Conservation (phyloP, 768 basidiomycete genomes). For the Boletellus sp. region DNA sequence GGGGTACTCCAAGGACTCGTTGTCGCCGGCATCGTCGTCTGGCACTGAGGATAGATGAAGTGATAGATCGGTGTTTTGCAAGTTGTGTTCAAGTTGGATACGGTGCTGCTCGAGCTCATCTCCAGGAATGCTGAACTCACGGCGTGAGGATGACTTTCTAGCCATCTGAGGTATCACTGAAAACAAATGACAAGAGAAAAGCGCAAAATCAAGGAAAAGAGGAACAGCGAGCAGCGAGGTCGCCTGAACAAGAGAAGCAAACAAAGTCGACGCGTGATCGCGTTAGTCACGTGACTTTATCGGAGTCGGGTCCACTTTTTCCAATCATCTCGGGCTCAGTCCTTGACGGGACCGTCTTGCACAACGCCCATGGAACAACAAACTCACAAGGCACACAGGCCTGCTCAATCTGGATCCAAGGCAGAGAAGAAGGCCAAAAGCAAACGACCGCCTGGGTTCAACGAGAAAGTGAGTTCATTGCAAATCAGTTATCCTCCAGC, state of each 20-base stretch:
- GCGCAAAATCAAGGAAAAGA: constrained; percentile 12
- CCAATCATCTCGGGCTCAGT: background rate
- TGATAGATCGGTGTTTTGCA: constrained; percentile 69
- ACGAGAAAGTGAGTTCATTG: constrained; percentile 69
- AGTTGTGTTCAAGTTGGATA: constrained; percentile 74
- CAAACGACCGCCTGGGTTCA: constrained; percentile 72
- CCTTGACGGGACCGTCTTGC: constrained; percentile 2
- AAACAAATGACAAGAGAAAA: constrained; percentile 14
- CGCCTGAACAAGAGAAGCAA: constrained; percentile 5
- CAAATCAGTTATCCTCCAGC: background rate
- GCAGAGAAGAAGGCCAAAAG: constrained; percentile 74
- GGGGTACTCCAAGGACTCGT: constrained; percentile 63
- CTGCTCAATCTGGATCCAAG: constrained; percentile 67
- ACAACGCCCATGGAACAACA: constrained; percentile 59
- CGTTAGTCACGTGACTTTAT: constrained; percentile 30
- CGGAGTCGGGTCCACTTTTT: no score
- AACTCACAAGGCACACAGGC: constrained; percentile 80
- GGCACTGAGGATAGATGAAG: constrained; percentile 60
- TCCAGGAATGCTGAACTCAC: constrained; percentile 57
- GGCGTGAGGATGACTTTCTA: constrained; percentile 21
- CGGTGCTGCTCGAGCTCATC: constrained; percentile 76
- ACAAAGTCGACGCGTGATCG: constrained; percentile 23
- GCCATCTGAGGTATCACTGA: constrained; percentile 23
- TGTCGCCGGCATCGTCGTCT: constrained; percentile 40
- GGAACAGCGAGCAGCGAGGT: constrained; percentile 4